phyloP scores from a whole-genome alignment of 768 basidiomycete species.

The Fomitopsis serialis region DNA sequence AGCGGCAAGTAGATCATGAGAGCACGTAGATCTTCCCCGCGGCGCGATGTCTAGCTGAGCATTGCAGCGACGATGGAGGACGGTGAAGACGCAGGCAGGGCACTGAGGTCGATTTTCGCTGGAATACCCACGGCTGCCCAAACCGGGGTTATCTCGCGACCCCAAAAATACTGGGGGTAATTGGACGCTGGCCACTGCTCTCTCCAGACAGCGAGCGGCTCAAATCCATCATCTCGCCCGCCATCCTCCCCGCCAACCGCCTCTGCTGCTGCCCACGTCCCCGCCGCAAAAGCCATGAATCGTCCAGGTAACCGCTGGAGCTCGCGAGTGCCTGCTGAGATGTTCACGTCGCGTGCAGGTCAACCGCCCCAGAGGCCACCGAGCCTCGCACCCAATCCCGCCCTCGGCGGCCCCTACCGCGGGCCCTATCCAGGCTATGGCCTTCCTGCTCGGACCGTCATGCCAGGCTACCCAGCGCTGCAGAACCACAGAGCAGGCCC shows the following conservation, averaged over 20 bases:
- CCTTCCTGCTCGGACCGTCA: constrained; percentile 57
- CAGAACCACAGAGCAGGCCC: constrained; percentile 60
- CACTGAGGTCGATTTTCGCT: too few species aligned
- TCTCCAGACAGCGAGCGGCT: constrained; percentile 16
- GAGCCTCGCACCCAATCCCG: constrained; percentile 61
- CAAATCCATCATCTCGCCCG: constrained; percentile 5
- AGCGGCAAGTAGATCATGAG: too few species aligned
- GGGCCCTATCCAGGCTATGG: constrained; percentile 47
- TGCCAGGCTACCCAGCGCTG: constrained; percentile 50
- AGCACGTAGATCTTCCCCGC: too few species aligned
- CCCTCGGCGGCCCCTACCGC: constrained; percentile 60
- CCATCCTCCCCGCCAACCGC: constrained; percentile 5
- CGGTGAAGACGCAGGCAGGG: too few species aligned
- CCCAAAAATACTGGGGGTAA: background rate
- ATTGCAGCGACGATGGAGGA: too few species aligned
- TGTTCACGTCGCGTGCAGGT: constrained; percentile 37
- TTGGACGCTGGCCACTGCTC: background rate
- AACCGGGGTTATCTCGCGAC: too few species aligned
- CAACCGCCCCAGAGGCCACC: constrained; percentile 82
- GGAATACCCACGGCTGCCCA: too few species aligned
- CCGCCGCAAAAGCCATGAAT: constrained; percentile 22
- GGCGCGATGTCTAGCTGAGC: too few species aligned
- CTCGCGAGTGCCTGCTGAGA: constrained; percentile 9
- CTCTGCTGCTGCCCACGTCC: background rate
- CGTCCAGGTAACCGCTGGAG: constrained; percentile 27